Evolutionary conservation across 306 rosid species (phyloP).

Genomic region (Leucaena leucocephala): DNA sequence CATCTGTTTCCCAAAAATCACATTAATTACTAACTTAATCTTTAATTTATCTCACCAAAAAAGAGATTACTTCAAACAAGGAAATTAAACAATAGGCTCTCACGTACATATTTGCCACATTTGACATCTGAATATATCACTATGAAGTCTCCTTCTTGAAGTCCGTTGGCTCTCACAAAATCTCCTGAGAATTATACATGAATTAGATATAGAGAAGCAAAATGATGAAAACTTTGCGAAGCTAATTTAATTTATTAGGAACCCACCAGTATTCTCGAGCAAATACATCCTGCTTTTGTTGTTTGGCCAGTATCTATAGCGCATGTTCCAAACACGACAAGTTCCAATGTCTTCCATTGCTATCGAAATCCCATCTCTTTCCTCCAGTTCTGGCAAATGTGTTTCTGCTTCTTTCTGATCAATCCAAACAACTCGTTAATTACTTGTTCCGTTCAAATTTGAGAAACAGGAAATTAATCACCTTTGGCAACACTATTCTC

Average conservation of each 20-base stretch:
- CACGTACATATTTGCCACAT: conserved; percentile 11
- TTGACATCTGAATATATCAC: conserved; percentile 18
- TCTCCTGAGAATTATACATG: neutral
- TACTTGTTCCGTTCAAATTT: too few species aligned
- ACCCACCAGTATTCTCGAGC: conserved; percentile 7
- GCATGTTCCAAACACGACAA: conserved; percentile 25
- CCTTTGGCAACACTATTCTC: conserved; percentile 16
- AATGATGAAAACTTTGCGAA: neutral
- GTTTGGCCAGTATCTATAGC: conserved; percentile 22
- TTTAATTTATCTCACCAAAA: neutral
- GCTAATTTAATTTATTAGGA: neutral
- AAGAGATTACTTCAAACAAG: neutral
- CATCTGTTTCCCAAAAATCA: neutral
- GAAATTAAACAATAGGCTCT: neutral
- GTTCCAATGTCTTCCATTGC: conserved; percentile 24
- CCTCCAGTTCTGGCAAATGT: conserved; percentile 20
- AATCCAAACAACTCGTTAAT: neutral
- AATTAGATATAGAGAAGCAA: neutral
- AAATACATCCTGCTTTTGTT: conserved; percentile 27
- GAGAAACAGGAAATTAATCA: neutral
- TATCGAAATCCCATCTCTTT: conserved; percentile 17
- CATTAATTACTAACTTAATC: neutral
- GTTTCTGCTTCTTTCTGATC: conserved; percentile 12
- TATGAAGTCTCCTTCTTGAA: conserved; percentile 26
- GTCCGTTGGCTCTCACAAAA: conserved; percentile 19